Base-by-base conservation (phyloP, 495 filamentous ascomycete species). In the Parathielavia hyrcaniae region DNA sequence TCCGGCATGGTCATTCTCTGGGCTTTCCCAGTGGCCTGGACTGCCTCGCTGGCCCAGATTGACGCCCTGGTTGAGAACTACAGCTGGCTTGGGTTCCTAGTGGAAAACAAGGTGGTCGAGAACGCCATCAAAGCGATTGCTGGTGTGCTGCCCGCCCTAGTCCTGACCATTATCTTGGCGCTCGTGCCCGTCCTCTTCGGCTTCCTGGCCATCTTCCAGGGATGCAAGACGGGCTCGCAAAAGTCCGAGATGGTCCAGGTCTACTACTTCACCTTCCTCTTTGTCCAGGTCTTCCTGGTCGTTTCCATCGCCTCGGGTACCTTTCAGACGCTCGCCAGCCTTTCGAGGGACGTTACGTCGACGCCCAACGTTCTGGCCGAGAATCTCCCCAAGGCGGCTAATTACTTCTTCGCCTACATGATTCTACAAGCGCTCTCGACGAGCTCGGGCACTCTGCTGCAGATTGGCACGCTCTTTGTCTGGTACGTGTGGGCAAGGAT, bases 391-490 rank as follows among this genome's bases (percentile, higher is more conserved):
- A 86, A 85, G 71, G 89, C 91, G 2, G 86, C 89, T 60, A 95
- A 97, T 67, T 97, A 96, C 72, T 98, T 97, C 76, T 97, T 97
- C 76, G 90, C 89, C 5, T 98, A 98, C 77, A 90, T 98, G 84
- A 84, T 97, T 68, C 83, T 98, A 19, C 95, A 97, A 67, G 89
- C 91, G 16, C 79, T 98, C 64, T 88, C 88, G 57, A 87, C 87
- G 63, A 95, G 90, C 71, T 91, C 92, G 26, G 91, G 89, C 65
- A 89, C 89, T 13, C 77, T 98, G 13, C 77, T 96, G n/a, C 95
- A 98, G 65, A 83, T 95, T 49, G 80, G 81, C 30, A 82, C 81
- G 32, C 74, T 96, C 16, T 69, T 90, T 47, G 77, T 86, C 59
- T 95, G 90, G 82, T 97, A 91, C 64, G 70, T 97, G 44, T 71